A percentile compares a stretch with the other conserved stretches of the same genome.
These are phyloP conservation scores for Papilionanthe hybrid DNA, from an alignment of 116 monocot genomes.

Conservation along the genomic window DNA sequence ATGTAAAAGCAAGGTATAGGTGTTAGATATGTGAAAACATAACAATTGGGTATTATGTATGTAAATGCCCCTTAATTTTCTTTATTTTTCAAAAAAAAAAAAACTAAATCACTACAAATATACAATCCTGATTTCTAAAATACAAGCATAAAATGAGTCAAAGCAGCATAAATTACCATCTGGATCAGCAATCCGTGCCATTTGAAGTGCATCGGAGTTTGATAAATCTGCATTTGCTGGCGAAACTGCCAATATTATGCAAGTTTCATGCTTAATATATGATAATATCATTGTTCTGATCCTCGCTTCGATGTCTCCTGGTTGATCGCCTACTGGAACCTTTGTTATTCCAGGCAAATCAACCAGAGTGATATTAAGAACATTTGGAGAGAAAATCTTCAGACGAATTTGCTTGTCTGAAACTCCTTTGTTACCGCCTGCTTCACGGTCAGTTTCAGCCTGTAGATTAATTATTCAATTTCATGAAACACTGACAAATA, in stretches of 20 bases:
- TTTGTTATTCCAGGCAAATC: constrained; percentile 89
- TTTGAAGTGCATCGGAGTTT: constrained; percentile 86
- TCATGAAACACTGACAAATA: not conserved
- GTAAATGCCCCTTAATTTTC: not conserved
- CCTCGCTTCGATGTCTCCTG: constrained; percentile 69
- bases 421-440: constrained; percentile 74
- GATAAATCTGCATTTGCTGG: constrained; percentile 88
- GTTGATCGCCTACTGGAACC: constrained; percentile 89
- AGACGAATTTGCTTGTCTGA: constrained; percentile 82
- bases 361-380: constrained; percentile 72
- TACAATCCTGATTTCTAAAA: not conserved
- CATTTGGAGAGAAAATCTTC: constrained; percentile 84
- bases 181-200: constrained; percentile 80
- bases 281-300: constrained; percentile 75
- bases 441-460: constrained; percentile 81
- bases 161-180: constrained; percentile 42
- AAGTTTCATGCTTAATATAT: constrained; percentile 73
- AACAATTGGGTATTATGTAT: too few species aligned
- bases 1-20: too few species aligned
- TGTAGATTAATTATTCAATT: constrained; percentile 19
- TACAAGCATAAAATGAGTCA: not conserved
- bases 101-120: not conserved
- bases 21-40: too few species aligned
- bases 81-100: not conserved
- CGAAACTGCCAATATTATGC: constrained; percentile 82